These are phyloP conservation scores for Lachnellula willkommii DNA, from an alignment of 2,329 filamentous ascomycete genomes.

Conservation along the genomic window DNA sequence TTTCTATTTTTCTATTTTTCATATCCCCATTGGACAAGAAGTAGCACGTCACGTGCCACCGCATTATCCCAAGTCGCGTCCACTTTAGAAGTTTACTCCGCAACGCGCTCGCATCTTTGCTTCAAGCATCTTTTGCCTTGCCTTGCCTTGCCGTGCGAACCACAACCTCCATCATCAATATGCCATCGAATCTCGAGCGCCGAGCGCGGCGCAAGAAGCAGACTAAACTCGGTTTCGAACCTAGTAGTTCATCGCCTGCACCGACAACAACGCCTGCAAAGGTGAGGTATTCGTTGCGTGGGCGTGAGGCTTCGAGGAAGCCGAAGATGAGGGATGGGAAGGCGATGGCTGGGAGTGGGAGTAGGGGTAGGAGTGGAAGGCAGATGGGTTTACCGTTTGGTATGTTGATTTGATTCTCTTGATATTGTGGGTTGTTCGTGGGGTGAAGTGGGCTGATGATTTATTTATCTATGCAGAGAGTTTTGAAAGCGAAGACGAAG, in stretches of 20 bases:
- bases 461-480: background rate
- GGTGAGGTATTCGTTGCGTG: slow-evolving; percentile 20
- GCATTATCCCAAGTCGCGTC: no score
- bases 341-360: background rate
- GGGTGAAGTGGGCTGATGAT: background rate
- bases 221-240: slow-evolving; percentile 23
- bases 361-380: background rate
- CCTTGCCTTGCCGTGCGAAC: no score
- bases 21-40: no score
- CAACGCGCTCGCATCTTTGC: no score
- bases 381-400: background rate
- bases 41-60: no score
- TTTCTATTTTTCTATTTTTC: no score
- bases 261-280: slow-evolving; percentile 15
- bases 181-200: slow-evolving; percentile 22
- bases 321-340: no score
- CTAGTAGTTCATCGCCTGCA: slow-evolving; percentile 4
- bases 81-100: no score
- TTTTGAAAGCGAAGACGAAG: background rate
- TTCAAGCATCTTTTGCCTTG: no score
- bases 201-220: slow-evolving; percentile 24
- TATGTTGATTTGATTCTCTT: no score
- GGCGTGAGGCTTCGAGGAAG: background rate
- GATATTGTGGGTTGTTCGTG: no score
- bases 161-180: background rate